Base-by-base conservation (phyloP, 208 protist genomes). In the Trypanosoma cruzi region DNA sequence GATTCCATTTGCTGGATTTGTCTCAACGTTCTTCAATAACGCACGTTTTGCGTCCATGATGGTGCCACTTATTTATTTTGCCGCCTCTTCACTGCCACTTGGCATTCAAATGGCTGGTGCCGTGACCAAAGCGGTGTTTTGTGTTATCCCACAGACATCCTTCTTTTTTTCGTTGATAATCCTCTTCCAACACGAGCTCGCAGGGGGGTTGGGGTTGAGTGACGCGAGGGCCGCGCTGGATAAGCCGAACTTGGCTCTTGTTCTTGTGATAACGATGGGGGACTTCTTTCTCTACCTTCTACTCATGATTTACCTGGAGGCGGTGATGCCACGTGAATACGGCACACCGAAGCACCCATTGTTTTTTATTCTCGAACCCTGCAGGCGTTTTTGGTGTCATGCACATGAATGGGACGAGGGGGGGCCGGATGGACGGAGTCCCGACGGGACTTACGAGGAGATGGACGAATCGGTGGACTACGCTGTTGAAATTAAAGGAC, bases 281-380 rank as follows among this genome's bases (percentile, higher is more conserved):
- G 84, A 89, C 73, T 64, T 61, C 10, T 54, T 79, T 6, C 20
- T 89, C n/a, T 89, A 88, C 68, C 40, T 79, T 18, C 31, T 88
- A 7, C 71, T 89, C 32, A 73, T 77, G 65, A 5, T 81, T 26
- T 94, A 91, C 62, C 58, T 88, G 2, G 88, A 94, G 40, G 63
- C 61, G 6, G 82, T 90, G 31, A 46, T 91, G 42, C 90, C 87
- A 22, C 73, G 77, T 64, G 76, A 85, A 31, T 86, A 76, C 79
- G 89, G 89, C n/a, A 79, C 80, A 22, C 68, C 73, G n/a, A 73
- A 66, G 55, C 88, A 86, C 72, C 84, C 81, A 31, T 75, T 87
- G 5, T 93, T 95, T 75, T 90, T 85, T 49, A 72, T 89, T 46
- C 0, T 84, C 18, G 63, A 81, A 28, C 82, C 85, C 2, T 57